These are phyloP conservation scores for Thelonectria discophora DNA, from an alignment of 2,329 filamentous ascomycete genomes.

Conservation along the genomic window DNA sequence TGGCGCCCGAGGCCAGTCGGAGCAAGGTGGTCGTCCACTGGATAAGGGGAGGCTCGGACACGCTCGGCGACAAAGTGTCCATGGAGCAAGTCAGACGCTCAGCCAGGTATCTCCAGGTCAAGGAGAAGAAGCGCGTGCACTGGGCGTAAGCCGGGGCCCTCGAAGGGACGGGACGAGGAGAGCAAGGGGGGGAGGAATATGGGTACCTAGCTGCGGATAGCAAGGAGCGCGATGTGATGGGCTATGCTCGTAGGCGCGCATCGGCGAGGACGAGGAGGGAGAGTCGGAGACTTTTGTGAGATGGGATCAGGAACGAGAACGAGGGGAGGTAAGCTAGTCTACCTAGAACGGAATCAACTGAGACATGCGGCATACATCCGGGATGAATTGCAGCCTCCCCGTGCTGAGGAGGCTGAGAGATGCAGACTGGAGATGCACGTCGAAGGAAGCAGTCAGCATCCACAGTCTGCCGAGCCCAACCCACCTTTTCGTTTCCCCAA, in stretches of 20 bases:
- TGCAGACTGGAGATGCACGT: too few relatives aligned
- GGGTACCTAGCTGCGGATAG: neutral
- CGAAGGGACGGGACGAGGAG: neutral
- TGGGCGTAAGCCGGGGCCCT: constrained; percentile 23
- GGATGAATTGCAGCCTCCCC: neutral
- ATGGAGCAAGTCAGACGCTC: constrained; percentile 34
- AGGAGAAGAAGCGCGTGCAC: constrained; percentile 36
- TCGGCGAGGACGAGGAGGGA: neutral
- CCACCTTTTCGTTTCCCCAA: neutral
- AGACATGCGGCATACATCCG: neutral
- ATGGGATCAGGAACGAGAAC: neutral
- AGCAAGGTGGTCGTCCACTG: constrained; percentile 43
- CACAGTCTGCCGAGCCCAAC: constrained; percentile 10
- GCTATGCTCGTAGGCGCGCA: neutral
- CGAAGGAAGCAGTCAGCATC: too few relatives aligned
- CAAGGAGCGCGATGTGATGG: neutral
- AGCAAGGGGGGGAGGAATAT: too few relatives aligned
- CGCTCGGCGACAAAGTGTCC: constrained; percentile 33
- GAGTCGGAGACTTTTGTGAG: neutral
- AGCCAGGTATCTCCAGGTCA: constrained; percentile 38
- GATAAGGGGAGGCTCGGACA: constrained; percentile 38
- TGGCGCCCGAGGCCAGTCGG: constrained; percentile 35
- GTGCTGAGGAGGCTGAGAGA: too few relatives aligned
- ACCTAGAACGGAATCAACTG: neutral
- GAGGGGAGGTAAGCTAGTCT: neutral